Conservation (phyloP, 805 yeast genomes). For the Candida lessepsii region DNA sequence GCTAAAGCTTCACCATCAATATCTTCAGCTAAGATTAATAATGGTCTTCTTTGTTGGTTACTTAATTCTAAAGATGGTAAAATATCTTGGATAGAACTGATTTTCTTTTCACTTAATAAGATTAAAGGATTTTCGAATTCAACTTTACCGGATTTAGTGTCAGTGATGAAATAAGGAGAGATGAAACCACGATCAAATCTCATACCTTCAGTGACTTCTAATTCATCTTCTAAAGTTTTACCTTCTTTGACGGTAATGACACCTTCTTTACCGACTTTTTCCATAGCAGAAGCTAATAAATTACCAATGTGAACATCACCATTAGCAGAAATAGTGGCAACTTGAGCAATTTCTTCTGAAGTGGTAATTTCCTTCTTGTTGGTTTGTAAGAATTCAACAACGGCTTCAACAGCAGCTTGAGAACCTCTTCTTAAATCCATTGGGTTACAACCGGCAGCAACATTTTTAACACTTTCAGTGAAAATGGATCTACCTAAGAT, state of each 20-base stretch:
- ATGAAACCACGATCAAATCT: conserved; percentile 96
- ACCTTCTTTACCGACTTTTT: conserved; percentile 98
- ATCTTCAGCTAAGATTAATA: conserved; percentile 91
- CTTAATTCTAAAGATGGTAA: conserved; percentile 92
- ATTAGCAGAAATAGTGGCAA: conserved; percentile 96
- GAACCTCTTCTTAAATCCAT: conserved; percentile 97
- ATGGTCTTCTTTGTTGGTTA: conserved; percentile 89
- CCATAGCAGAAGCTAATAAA: conserved; percentile 89
- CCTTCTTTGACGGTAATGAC: conserved; percentile 98
- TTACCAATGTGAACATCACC: conserved; percentile 93
- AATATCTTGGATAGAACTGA: conserved; percentile 85
- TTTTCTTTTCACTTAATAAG: conserved; percentile 84
- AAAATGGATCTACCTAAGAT: conserved; percentile 93
- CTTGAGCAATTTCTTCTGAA: conserved; percentile 94
- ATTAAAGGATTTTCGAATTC: conserved; percentile 93
- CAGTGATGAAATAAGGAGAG: conserved; percentile 94
- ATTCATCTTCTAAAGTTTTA: conserved; percentile 92
- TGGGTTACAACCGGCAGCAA: conserved; percentile 98
- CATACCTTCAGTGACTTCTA: conserved; percentile 96
- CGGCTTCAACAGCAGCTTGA: conserved; percentile 94
- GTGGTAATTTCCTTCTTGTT: conserved; percentile 94
- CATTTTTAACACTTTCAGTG: conserved; percentile 93
- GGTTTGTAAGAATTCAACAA: conserved; percentile 75
- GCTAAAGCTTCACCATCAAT: conserved; percentile 98
- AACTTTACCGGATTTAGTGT: conserved; percentile 87